These are phyloP conservation scores for Smittium culicis DNA, from an alignment of 371 early-diverging fungal genomes.

Conservation along the genomic window DNA sequence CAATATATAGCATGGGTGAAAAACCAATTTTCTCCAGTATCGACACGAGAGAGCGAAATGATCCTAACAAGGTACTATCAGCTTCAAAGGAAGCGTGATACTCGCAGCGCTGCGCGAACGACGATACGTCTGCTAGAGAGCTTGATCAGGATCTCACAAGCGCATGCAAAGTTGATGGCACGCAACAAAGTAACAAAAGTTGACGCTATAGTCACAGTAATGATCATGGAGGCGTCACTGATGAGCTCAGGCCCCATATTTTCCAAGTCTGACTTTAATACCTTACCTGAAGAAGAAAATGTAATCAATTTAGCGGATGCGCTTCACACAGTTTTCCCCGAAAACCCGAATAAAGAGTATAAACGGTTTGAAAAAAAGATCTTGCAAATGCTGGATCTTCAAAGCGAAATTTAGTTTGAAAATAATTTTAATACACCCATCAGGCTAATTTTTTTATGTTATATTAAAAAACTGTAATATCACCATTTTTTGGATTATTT, in stretches of 20 bases:
- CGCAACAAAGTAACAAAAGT: conserved; percentile 36
- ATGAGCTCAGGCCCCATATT: conserved; percentile 25
- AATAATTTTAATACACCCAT: no score
- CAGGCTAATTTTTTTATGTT: no score
- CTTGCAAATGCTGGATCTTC: conserved; percentile 20
- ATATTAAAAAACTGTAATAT: no score
- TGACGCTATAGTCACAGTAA: conserved; percentile 48
- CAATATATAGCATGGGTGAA: conserved; percentile 45
- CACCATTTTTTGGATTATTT: no score
- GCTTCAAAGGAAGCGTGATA: conserved; percentile 43
- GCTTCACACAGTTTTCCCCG: conserved; percentile 44
- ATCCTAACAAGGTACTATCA: conserved; percentile 53
- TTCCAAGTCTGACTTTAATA: neutral
- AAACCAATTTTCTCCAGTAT: conserved; percentile 33
- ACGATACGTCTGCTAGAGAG: conserved; percentile 73
- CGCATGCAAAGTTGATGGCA: conserved; percentile 59
- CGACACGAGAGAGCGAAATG: conserved; percentile 39
- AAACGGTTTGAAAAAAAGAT: conserved; percentile 14
- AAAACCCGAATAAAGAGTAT: conserved; percentile 37
- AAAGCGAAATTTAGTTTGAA: neutral
- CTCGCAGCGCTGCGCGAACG: conserved; percentile 50
- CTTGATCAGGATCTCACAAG: conserved; percentile 67
- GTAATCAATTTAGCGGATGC: conserved; percentile 33
- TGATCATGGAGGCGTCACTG: conserved; percentile 48
- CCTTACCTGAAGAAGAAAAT: conserved; percentile 13